These are phyloP conservation scores for Nitzschia inconspicua DNA, from an alignment of 108 stramenopile genomes.

Conservation along the genomic window DNA sequence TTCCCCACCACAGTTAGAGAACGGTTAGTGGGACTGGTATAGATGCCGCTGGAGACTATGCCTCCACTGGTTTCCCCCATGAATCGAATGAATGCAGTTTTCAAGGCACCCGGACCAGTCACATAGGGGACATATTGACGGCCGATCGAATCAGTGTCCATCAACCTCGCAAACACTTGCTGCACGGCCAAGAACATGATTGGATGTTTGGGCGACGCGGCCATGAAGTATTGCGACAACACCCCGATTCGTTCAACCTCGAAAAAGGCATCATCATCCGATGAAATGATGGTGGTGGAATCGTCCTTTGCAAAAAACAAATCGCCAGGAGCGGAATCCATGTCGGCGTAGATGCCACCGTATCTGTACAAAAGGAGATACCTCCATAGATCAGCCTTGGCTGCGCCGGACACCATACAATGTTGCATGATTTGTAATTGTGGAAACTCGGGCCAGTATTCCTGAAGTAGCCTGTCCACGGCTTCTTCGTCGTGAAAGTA, in stretches of 20 bases:
- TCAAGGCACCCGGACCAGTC: slow-evolving; percentile 32
- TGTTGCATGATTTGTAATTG: slow-evolving; percentile 35
- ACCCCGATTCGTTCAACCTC: slow-evolving; percentile 43
- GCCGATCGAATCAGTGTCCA: too few species aligned
- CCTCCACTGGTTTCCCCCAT: background rate
- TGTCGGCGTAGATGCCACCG: slow-evolving; percentile 67
- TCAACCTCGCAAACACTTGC: too few species aligned
- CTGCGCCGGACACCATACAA: slow-evolving; percentile 46
- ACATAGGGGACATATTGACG: slow-evolving; percentile 17
- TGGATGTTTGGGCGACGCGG: slow-evolving; percentile 59
- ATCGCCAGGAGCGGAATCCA: slow-evolving; percentile 42
- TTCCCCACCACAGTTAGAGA: background rate
- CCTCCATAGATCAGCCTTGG: slow-evolving; percentile 63
- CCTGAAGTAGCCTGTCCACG: slow-evolving; percentile 42
- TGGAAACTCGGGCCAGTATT: slow-evolving; percentile 52
- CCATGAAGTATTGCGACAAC: slow-evolving; percentile 60
- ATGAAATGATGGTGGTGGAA: slow-evolving; percentile 19
- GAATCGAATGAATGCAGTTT: slow-evolving; percentile 11
- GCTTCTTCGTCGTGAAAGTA: slow-evolving; percentile 71
- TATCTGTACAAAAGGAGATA: slow-evolving; percentile 49
- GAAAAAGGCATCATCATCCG: slow-evolving; percentile 57
- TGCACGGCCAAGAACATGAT: too few species aligned
- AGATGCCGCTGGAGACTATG: too few species aligned
- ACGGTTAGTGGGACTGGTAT: too few species aligned
- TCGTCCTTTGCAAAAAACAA: slow-evolving; percentile 16